phyloP scores from a whole-genome alignment of 257 asterid genomes.

The Fraxinus americana region DNA sequence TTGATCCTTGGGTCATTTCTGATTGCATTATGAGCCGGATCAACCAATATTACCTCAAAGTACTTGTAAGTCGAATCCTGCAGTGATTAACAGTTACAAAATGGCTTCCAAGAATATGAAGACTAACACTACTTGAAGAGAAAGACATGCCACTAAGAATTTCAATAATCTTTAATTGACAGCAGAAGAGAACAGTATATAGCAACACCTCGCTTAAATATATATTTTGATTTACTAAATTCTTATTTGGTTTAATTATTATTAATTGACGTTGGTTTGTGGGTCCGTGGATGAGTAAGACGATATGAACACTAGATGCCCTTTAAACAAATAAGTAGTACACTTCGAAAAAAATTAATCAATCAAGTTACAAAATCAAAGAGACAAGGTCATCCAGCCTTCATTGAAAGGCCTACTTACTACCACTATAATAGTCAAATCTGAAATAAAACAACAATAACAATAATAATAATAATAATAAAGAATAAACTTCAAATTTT shows the following conservation, averaged over 20 bases:
- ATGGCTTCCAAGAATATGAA: background rate
- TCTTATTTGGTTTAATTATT: background rate
- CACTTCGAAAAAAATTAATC: background rate
- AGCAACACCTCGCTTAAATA: background rate
- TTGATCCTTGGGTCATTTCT: slow-evolving; percentile 18
- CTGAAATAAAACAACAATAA: no score
- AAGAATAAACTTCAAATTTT: background rate
- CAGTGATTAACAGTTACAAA: background rate
- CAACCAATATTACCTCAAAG: slow-evolving; percentile 6
- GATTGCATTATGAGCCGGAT: slow-evolving; percentile 11
- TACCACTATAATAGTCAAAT: background rate
- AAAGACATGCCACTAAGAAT: background rate
- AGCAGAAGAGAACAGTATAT: background rate
- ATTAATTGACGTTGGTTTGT: background rate
- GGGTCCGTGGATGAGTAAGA: background rate
- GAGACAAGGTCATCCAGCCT: background rate
- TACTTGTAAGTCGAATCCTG: slow-evolving; percentile 13
- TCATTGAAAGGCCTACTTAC: background rate
- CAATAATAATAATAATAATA: no score
- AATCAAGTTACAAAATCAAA: background rate
- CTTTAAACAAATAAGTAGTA: background rate
- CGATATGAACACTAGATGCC: background rate
- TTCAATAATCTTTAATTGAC: background rate
- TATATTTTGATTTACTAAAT: no score
- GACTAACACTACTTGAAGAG: background rate